phyloP scores from a whole-genome alignment of 192 early-diverging fungal genomes.

The Rhizophlyctis rosea region DNA sequence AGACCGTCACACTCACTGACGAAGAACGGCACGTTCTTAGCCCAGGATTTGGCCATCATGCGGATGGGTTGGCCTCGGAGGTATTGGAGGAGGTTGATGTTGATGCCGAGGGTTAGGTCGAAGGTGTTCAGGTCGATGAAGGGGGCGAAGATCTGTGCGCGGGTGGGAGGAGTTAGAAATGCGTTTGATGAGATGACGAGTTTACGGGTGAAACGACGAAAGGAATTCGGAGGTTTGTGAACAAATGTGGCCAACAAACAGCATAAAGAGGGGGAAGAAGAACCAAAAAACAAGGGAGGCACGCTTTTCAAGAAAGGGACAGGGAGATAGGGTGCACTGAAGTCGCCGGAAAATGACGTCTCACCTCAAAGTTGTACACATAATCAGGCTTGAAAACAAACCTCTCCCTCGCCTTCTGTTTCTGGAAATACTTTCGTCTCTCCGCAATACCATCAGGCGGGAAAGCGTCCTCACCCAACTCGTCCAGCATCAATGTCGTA shows the following conservation, averaged over 20 bases:
- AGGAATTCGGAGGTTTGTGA: constrained; percentile 37
- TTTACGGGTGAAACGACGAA: neutral
- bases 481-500: constrained; percentile 24
- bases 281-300: constrained; percentile 2
- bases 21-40: constrained; percentile 61
- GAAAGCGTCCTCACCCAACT: constrained; percentile 28
- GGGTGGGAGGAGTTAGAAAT: no score
- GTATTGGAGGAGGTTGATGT: constrained; percentile 43
- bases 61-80: constrained; percentile 65
- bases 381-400: constrained; percentile 60
- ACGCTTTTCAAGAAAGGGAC: neutral
- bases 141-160: constrained; percentile 66
- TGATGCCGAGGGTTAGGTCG: constrained; percentile 49
- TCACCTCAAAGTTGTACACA: constrained; percentile 73
- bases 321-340: constrained; percentile 8
- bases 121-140: constrained; percentile 56
- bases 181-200: constrained; percentile 45
- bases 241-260: constrained; percentile 27
- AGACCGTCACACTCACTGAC: constrained; percentile 66
- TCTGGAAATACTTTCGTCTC: constrained; percentile 54
- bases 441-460: constrained; percentile 39
- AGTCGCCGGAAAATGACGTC: constrained; percentile 33
- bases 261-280: constrained; percentile 33
- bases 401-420: constrained; percentile 40
- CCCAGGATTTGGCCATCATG: constrained; percentile 64